Evolutionary conservation across 169 alveolate genomes (phyloP).

Genomic region (Plasmodium gonderi): DNA sequence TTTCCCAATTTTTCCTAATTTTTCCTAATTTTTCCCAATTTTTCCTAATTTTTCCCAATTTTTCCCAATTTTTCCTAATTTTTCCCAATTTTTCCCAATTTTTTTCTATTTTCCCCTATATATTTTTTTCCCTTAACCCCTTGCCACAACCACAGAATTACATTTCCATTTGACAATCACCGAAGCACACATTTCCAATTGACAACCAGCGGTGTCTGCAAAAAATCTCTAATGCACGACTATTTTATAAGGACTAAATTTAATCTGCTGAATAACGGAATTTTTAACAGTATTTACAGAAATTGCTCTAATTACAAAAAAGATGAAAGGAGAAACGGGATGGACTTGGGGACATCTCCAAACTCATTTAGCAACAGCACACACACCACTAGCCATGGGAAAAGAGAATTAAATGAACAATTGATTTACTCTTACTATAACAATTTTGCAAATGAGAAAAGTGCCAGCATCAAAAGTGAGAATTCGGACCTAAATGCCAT

Average conservation of each 20-base stretch:
- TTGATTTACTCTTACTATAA: conserved; percentile 49
- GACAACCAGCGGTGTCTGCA: background rate
- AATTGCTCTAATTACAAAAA: background rate
- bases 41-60: too few relatives aligned
- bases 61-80: too few relatives aligned
- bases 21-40: too few relatives aligned
- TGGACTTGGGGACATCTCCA: background rate
- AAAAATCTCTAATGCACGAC: conserved; percentile 18
- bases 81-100: too few relatives aligned
- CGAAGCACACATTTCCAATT: background rate
- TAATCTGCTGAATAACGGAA: background rate
- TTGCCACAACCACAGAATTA: too few relatives aligned
- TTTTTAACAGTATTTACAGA: conserved; percentile 17
- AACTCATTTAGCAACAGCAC: background rate
- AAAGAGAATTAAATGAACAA: conserved; percentile 9
- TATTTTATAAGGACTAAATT: conserved; percentile 8
- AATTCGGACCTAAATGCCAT: too few relatives aligned
- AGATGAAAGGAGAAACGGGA: background rate
- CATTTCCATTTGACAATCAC: too few relatives aligned
- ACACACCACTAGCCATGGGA: background rate
- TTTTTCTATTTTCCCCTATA: too few relatives aligned
- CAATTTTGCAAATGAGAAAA: background rate
- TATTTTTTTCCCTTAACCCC: too few relatives aligned
- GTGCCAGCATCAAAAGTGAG: too few relatives aligned
- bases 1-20: too few relatives aligned